phyloP scores from a whole-genome alignment of 352 stramenopile genomes.

The Globisporangium heterothallicum region DNA sequence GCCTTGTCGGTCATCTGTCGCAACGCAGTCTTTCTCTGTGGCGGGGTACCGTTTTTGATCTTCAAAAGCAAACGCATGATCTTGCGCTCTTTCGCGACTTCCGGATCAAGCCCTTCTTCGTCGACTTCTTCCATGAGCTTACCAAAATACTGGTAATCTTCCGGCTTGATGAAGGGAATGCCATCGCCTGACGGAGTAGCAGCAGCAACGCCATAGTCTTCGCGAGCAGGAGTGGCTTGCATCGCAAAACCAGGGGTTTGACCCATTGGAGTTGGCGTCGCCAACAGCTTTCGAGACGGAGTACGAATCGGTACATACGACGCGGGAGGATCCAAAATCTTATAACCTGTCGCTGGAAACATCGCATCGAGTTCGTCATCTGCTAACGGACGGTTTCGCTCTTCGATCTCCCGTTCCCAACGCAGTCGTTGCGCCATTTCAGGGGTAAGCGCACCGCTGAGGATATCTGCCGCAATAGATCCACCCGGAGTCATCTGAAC shows the following conservation, averaged over 20 bases:
- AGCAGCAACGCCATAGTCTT: conserved; percentile 75
- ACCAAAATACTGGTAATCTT: conserved; percentile 98
- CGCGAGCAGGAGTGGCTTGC: conserved; percentile 66
- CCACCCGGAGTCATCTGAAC: conserved; percentile 70
- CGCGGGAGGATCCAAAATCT: conserved; percentile 92
- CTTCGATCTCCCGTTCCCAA: conserved; percentile 96
- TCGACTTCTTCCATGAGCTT: conserved; percentile 93
- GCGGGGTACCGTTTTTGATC: conserved; percentile 99
- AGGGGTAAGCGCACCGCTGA: conserved; percentile 74
- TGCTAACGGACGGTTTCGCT: conserved; percentile 93
- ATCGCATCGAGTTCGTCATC: conserved; percentile 97
- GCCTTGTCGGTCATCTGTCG: conserved; percentile 98
- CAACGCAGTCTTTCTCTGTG: conserved; percentile 95
- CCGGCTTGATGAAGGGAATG: conserved; percentile 97
- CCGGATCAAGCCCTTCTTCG: conserved; percentile 83
- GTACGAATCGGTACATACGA: conserved; percentile 96
- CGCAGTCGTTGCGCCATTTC: conserved; percentile 91
- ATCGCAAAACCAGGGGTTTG: conserved; percentile 90
- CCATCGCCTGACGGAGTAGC: conserved; percentile 69
- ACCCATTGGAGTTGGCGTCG: conserved; percentile 93
- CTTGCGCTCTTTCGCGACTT: conserved; percentile 94
- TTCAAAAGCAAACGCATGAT: conserved; percentile 98
- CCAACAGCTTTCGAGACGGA: conserved; percentile 91
- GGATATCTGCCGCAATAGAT: conserved; percentile 44
- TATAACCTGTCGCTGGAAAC: conserved; percentile 94